Evolutionary conservation across 495 filamentous ascomycete genomes (phyloP), one percentile per base, ranked within the genome.

Genomic region (Apodospora peruviana): DNA sequence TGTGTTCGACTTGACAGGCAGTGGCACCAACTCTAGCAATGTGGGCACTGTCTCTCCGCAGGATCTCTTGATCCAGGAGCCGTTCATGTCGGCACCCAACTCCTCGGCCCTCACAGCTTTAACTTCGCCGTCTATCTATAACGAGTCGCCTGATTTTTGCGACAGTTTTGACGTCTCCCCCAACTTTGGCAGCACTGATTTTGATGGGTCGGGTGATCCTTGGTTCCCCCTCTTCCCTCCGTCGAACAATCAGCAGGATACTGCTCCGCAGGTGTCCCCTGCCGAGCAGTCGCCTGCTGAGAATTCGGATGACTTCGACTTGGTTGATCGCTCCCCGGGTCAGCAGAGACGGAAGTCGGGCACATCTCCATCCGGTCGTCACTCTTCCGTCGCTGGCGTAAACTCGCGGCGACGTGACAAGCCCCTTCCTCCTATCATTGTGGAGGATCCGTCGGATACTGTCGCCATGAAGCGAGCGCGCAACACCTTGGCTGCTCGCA

Each of bases 401-500:
- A 77, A 69, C 56, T 61, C 84, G 51, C 82, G 86, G 45, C 80
- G 83, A 48, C 79, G 84, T 40, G 80, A 88, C 59, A 90, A 89
- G 73, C 84, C 87, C 35, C 76, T 96, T 20, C 85, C 87, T 44
- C 85, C 87, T 7, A 88, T 97, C 63, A 70, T 75, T 21, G 75
- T 87, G 16, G 80, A 85, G 25, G 91, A 96, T 60, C 84, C 85
- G 0, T 66, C 61, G 25, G 87, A 91, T 58, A 68, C 69, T 1
- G 65, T 87, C 12, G 88, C 88, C 9, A 79, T 88, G 74, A 97
- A 96, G 79, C 89, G 93, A 53, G 91, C 91, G 27, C 84, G 91
- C 48, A 98, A 98, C 68, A 98, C 93, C 12, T 76, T 91, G 68
- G 93, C 93, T 39, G 93, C 93, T 52, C 88, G 93, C 37, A 96